phyloP scores from a whole-genome alignment of 495 filamentous ascomycete species.

The Aspergillus bertholletiae region DNA sequence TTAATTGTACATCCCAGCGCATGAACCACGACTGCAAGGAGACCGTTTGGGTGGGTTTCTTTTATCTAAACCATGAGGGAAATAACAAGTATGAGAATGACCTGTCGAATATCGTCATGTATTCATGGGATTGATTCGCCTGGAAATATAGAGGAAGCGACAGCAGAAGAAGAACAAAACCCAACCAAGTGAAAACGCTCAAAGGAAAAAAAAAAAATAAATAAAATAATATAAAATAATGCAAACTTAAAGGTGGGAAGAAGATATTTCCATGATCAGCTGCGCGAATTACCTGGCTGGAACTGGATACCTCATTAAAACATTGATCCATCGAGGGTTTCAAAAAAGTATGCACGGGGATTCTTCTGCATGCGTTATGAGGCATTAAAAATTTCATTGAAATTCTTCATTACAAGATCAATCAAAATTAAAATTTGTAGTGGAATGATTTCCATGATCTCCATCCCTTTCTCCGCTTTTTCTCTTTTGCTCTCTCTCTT shows the following conservation, averaged over 20 bases:
- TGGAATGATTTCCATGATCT: too few species aligned
- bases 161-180: too few species aligned
- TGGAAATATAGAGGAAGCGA: too few species aligned
- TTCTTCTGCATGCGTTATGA: neutral
- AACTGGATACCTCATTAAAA: neutral
- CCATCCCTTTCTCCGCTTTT: too few species aligned
- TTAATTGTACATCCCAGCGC: neutral
- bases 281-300: slow-evolving; percentile 23
- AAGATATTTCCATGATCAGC: slow-evolving; percentile 12
- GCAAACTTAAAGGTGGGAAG: neutral
- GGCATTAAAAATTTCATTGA: neutral
- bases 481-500: too few species aligned
- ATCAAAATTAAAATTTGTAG: too few species aligned
- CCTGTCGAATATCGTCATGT: neutral
- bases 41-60: neutral
- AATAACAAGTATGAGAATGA: neutral
- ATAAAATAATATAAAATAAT: neutral
- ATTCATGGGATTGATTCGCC: too few species aligned
- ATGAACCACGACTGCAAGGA: neutral
- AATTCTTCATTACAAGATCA: too few species aligned
- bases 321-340: neutral
- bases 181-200: neutral
- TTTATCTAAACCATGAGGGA: neutral
- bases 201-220: neutral
- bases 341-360: neutral